Evolutionary conservation across 1,284 basidiomycete species (phyloP), one percentile per base, ranked within the genome.

Genomic region (Takashimella koratensis): DNA sequence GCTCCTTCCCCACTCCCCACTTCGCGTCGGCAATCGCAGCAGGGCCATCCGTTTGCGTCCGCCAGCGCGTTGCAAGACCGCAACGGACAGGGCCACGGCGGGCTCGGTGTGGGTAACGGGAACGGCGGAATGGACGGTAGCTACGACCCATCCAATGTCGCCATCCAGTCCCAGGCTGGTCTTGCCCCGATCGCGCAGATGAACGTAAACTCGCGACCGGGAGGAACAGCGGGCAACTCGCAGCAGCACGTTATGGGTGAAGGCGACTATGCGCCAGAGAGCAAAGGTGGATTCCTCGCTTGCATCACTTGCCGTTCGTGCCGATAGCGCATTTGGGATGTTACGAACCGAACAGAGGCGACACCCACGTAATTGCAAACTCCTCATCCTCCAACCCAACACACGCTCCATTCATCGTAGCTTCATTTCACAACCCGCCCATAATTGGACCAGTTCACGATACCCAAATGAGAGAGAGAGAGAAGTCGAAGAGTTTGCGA

Each of bases 31-130:
- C 73, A 75, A 54, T 74, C 72, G 10, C 64, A 66, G 44, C 68
- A 71, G 55, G 53, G 55, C 22, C 74, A 76, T 60, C 74, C 74
- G n/a, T 76, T 74, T 59, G 74, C 74, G 12, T 65, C 64, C 43
- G 59, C 62, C 45, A 64, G 59, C 24, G 54, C 59, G 40, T 8
- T 36, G 16, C 30, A 36, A 36, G 30, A 36, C 16, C 30, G 30
- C 30, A 36, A 36, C 16, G 30, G 30, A 8, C 30, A 36, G 16
- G 30, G 30, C 16, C 30, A 36, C 16, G 30, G 30, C 16, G 30
- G 30, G 8, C 30, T 36, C 30, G 30, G 30, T 36, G 8, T 16
- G 16, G 30, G 30, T 36, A 16, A 8, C 8, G 51, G 63, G 41
- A 60, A 60, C 49, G 56, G 46, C 19, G 57, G 58, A 23, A 52